These are phyloP conservation scores for Microglena sp. DNA, from an alignment of 139 green algal genomes.

Conservation along the genomic window DNA sequence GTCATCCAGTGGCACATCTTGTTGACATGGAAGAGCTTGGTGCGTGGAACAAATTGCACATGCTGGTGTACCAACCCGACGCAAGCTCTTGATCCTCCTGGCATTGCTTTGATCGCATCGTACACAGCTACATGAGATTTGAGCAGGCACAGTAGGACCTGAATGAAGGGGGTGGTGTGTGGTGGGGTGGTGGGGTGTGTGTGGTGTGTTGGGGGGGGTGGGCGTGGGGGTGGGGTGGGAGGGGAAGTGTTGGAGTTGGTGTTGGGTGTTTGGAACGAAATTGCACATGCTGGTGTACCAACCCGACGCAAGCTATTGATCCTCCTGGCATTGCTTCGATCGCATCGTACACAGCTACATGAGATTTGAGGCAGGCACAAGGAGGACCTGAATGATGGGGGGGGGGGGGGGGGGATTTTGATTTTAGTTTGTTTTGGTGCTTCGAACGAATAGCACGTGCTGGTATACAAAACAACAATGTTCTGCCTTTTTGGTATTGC, in stretches of 20 bases:
- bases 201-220: too few relatives aligned
- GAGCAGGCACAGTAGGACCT: too few relatives aligned
- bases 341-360: constrained; percentile 30
- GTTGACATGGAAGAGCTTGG: too few relatives aligned
- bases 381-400: too few relatives aligned
- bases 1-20: constrained; percentile 14
- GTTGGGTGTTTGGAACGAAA: background rate
- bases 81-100: constrained; percentile 11
- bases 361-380: too few relatives aligned
- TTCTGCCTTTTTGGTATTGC: constrained; percentile 16
- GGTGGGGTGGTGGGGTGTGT: too few relatives aligned
- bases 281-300: constrained; percentile 49
- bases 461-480: constrained; percentile 41
- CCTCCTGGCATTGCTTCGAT: constrained; percentile 35
- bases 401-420: too few relatives aligned
- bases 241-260: too few relatives aligned
- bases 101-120: constrained; percentile 31
- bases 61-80: constrained; percentile 49
- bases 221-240: too few relatives aligned
- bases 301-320: constrained; percentile 15
- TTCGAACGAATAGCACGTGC: constrained; percentile 34
- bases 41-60: constrained; percentile 14
- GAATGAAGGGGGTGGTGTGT: too few relatives aligned
- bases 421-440: too few relatives aligned
- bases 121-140: constrained; percentile 36